Conservation (phyloP, 495 filamentous ascomycete species). For the Aspergillus indologenus region DNA sequence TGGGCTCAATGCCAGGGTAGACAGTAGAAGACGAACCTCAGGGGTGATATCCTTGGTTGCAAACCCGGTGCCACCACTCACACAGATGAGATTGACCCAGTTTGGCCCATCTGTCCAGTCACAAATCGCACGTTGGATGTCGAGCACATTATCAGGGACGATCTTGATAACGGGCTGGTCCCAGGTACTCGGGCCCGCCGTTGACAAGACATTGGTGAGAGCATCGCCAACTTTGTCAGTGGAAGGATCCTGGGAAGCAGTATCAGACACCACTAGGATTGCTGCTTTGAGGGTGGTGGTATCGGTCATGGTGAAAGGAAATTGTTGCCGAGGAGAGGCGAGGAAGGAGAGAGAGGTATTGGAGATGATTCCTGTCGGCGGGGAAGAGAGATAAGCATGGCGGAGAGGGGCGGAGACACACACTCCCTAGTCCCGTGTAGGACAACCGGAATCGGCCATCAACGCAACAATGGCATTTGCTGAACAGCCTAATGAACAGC, state of each 20-base stretch:
- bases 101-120: constrained; percentile 63
- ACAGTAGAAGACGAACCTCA: constrained; percentile 56
- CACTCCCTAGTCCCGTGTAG: no score
- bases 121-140: constrained; percentile 70
- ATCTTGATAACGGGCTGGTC: constrained; percentile 64
- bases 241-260: constrained; percentile 77
- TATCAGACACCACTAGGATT: constrained; percentile 89
- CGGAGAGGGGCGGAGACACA: not conserved
- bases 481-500: no score
- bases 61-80: constrained; percentile 94
- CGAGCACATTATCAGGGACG: constrained; percentile 70
- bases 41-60: constrained; percentile 84
- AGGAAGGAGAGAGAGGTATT: not conserved
- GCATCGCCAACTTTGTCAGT: constrained; percentile 67
- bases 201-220: constrained; percentile 64
- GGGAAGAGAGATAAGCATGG: not conserved
- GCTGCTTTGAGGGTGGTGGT: constrained; percentile 43
- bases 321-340: not conserved
- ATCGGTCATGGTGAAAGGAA: constrained; percentile 18
- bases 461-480: not conserved
- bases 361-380: not conserved
- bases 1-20: not conserved
- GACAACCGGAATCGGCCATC: not conserved
- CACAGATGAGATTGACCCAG: constrained; percentile 71
- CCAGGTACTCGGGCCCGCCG: constrained; percentile 65